phyloP scores from a whole-genome alignment of 345 rosid genomes.

The Pugionium dolabratum region DNA sequence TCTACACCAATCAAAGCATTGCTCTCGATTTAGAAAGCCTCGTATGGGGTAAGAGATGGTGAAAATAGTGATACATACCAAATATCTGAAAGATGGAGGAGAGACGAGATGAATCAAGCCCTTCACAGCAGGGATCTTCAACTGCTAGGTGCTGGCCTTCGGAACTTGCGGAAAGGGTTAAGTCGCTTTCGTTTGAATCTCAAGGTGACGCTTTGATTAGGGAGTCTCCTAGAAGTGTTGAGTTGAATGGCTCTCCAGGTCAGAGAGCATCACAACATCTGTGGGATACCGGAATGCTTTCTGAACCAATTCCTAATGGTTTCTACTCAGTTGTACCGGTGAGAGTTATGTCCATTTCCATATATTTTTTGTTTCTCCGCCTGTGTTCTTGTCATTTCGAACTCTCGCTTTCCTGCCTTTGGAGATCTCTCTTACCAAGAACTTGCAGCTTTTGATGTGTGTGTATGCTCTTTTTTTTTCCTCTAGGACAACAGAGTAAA shows the following conservation, averaged over 20 bases:
- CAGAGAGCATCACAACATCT: slow-evolving; percentile 85
- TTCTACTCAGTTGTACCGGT: slow-evolving; percentile 86
- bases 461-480: too few relatives aligned
- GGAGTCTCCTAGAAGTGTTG: slow-evolving; percentile 71
- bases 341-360: too few relatives aligned
- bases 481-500: slow-evolving; percentile 89
- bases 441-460: slow-evolving; percentile 24
- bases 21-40: slow-evolving; percentile 40
- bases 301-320: slow-evolving; percentile 81
- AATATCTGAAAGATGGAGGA: slow-evolving; percentile 71
- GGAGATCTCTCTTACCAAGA: slow-evolving; percentile 12
- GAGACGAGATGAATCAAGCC: slow-evolving; percentile 65
- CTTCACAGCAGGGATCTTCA: slow-evolving; percentile 64
- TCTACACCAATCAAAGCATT: slow-evolving; percentile 31
- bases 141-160: slow-evolving; percentile 75
- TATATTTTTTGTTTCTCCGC: too few relatives aligned
- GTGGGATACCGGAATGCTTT: slow-evolving; percentile 86
- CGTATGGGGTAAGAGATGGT: slow-evolving; percentile 63
- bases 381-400: too few relatives aligned
- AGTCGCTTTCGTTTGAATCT: slow-evolving; percentile 70
- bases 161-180: slow-evolving; percentile 73
- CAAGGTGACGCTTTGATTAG: slow-evolving; percentile 60
- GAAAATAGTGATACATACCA: slow-evolving; percentile 63
- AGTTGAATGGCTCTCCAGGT: slow-evolving; percentile 61
- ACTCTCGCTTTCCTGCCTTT: slow-evolving; percentile 7